Evolutionary conservation across 164 flowering plant species (phyloP).

Genomic region (Kalanchoe fedtschenkoi): DNA sequence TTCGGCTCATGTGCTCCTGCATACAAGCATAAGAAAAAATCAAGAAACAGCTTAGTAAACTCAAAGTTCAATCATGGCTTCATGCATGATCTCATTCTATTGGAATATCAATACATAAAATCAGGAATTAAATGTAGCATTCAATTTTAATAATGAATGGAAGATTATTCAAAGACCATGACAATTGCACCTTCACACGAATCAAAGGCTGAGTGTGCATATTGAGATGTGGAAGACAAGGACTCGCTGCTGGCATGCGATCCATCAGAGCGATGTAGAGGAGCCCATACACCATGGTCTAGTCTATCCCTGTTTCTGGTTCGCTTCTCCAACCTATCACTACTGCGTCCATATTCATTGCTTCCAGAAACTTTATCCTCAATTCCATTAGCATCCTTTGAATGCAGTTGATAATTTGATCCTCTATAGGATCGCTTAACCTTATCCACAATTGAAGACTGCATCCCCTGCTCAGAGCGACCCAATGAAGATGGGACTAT

Average conservation of each 20-base stretch:
- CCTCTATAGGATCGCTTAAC: slow-evolving; percentile 63
- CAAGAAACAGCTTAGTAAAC: not conserved
- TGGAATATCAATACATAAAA: not conserved
- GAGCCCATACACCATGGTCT: slow-evolving; percentile 81
- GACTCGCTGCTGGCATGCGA: slow-evolving; percentile 58
- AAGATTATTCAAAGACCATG: not conserved
- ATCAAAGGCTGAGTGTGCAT: slow-evolving; percentile 27
- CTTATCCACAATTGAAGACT: slow-evolving; percentile 33
- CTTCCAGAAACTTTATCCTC: slow-evolving; percentile 36
- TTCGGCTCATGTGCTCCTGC: slow-evolving; percentile 25
- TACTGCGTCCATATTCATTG: slow-evolving; percentile 27
- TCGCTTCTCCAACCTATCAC: slow-evolving; percentile 57
- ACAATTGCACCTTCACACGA: slow-evolving; percentile 36
- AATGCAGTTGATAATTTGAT: slow-evolving; percentile 19
- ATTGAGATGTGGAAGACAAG: slow-evolving; percentile 33
- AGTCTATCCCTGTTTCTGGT: slow-evolving; percentile 66
- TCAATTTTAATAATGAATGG: not conserved
- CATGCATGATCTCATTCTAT: not conserved
- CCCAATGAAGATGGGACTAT: slow-evolving; percentile 25
- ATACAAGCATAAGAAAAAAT: not conserved
- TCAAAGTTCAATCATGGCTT: not conserved
- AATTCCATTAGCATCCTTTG: slow-evolving; percentile 34
- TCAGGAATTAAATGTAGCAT: not conserved
- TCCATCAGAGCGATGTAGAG: slow-evolving; percentile 68
- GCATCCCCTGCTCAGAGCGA: slow-evolving; percentile 41